Evolutionary conservation across 176 grass and related monocot genomes (phyloP).

Genomic region (Triticum turgidum): DNA sequence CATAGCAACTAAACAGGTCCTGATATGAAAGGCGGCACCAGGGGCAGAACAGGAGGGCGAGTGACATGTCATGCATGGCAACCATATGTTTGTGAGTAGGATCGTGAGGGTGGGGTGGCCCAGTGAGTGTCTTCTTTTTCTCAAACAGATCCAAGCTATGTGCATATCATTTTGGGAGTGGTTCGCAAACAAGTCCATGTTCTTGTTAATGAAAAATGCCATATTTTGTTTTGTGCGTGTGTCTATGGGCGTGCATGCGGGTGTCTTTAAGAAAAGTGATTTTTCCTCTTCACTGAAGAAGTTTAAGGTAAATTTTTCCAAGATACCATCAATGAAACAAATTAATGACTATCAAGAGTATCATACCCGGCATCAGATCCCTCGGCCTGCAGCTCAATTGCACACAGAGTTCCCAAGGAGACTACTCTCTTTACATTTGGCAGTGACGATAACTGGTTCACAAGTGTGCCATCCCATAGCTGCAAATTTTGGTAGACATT

Average conservation of each 20-base stretch:
- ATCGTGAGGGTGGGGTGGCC: not conserved
- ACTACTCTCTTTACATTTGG: constrained; percentile 76
- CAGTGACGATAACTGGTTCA: constrained; percentile 58
- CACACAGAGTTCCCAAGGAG: constrained; percentile 72
- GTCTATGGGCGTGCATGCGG: not conserved
- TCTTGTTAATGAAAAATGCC: not conserved
- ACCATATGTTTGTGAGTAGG: not conserved
- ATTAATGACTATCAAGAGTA: constrained; percentile 11
- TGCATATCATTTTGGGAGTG: not conserved
- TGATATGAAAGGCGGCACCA: not conserved
- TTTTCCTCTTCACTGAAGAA: not conserved
- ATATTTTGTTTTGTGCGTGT: not conserved
- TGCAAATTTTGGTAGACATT: constrained; percentile 47
- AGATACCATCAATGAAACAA: not conserved
- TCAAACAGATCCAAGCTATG: not conserved
- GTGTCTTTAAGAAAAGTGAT: not conserved
- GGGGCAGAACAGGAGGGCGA: not conserved
- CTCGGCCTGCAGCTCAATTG: constrained; percentile 77
- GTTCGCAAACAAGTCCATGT: not conserved
- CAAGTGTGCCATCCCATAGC: constrained; percentile 74
- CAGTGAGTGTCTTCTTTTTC: not conserved
- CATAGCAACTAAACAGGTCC: not conserved
- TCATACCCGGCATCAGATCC: constrained; percentile 86
- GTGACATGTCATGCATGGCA: not conserved
- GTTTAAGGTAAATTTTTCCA: not conserved